Evolutionary conservation across 2,329 filamentous ascomycete genomes (phyloP), one percentile per base, ranked within the genome.

Genomic region (Penicillium palitans): DNA sequence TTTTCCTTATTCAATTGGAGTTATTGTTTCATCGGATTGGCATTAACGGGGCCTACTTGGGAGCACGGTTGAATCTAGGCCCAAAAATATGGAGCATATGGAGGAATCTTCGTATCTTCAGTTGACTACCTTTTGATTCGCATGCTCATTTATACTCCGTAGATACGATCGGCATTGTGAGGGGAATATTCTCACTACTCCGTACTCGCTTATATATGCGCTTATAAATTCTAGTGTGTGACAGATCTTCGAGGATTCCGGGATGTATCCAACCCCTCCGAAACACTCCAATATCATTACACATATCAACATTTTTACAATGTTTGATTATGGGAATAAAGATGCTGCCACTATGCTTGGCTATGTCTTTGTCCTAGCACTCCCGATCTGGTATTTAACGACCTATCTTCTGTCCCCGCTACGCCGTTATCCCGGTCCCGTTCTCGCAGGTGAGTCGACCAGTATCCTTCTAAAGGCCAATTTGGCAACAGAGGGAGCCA

Each of bases 401-500:
- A 45, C 61, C 7, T 67, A 66, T 57, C 47, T 65, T 10, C 31
- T 53, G 39, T 66, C 62, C 1, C 64, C 65, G 17, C 40, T 67
- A 45, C 53, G 58, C 53, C 46, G 33, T 25, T 64, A 61, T 55
- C 65, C 63, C 24, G 66, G 66, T 17, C 66, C 65, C 6, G 58
- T 66, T 29, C 50, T 66, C 9, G 63, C 60, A 64, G 63, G 65
- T 67, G 57, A 58, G 58, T 33, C 25, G 39, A 40, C 5, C 13
- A 27, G 24, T 44, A 29, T n/a, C n/a, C 17, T n/a, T 25, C 31
- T 17, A 6, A 25, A 50, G 9, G 4, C 6, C 17, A 9, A 13
- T 45, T 44, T 17, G 9, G 24, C 12, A 13, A 4, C 9, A 45
- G 25, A 29, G 27, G 9, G 25, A 45, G 5, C 17, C 1, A 25